Evolutionary conservation across 352 stramenopile genomes (phyloP).

Genomic region (Pythium utonaiense): DNA sequence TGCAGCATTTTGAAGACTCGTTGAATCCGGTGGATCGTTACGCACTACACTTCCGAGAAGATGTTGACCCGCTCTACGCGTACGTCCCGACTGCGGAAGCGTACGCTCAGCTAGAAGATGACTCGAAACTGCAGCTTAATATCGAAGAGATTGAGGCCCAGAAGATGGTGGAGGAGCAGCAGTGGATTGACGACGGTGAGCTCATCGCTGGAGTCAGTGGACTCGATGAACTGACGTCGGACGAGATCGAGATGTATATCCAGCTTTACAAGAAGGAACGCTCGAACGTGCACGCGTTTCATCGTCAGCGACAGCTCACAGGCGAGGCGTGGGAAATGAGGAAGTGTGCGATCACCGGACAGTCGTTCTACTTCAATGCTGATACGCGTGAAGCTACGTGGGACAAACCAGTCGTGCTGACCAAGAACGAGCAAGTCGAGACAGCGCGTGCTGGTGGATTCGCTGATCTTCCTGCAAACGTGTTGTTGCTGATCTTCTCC

Average conservation of each 20-base stretch:
- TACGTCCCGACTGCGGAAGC: slow-evolving; percentile 81
- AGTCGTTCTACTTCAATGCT: slow-evolving; percentile 92
- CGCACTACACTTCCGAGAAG: slow-evolving; percentile 88
- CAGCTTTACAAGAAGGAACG: slow-evolving; percentile 63
- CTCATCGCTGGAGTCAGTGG: slow-evolving; percentile 54
- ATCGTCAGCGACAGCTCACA: slow-evolving; percentile 50
- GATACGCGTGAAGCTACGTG: slow-evolving; percentile 93
- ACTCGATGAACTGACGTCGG: neutral
- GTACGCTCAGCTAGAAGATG: slow-evolving; percentile 36
- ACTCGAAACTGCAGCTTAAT: slow-evolving; percentile 33
- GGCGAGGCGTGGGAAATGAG: slow-evolving; percentile 56
- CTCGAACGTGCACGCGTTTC: slow-evolving; percentile 49
- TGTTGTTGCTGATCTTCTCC: slow-evolving; percentile 82
- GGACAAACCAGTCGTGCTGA: slow-evolving; percentile 88
- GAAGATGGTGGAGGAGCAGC: slow-evolving; percentile 58
- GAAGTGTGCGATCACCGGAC: slow-evolving; percentile 60
- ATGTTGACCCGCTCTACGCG: slow-evolving; percentile 85
- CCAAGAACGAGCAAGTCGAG: slow-evolving; percentile 86
- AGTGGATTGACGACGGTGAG: slow-evolving; percentile 63
- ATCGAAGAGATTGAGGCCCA: slow-evolving; percentile 60
- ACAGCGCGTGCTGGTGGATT: slow-evolving; percentile 65
- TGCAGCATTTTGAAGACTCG: slow-evolving; percentile 89
- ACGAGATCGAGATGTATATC: slow-evolving; percentile 28
- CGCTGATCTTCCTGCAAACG: slow-evolving; percentile 64
- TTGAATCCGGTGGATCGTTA: slow-evolving; percentile 93